Conservation (phyloP, 345 rosid species). For the Combretum micranthum region DNA sequence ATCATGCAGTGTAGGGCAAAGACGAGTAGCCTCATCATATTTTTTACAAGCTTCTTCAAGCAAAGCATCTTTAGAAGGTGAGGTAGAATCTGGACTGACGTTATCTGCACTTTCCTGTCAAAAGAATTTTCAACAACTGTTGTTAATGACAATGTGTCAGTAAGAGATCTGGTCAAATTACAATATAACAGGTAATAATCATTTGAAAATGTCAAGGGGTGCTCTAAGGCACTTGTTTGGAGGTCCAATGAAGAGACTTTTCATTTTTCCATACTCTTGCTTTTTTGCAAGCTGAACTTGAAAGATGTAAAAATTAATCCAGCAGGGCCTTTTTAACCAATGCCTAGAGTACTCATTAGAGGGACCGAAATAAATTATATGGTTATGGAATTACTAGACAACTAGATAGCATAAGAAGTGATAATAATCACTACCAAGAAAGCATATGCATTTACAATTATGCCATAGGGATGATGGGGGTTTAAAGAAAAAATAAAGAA, state of each 20-base stretch:
- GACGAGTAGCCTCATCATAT: conserved; percentile 86
- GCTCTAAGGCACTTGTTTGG: too few species aligned
- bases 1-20: conserved; percentile 94
- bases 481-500: too few species aligned
- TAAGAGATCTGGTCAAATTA: neutral
- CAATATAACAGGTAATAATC: too few species aligned
- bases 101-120: conserved; percentile 96
- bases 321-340: neutral
- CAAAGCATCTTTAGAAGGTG: conserved; percentile 93
- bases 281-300: neutral
- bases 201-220: too few species aligned
- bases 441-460: too few species aligned
- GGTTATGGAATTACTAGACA: too few species aligned
- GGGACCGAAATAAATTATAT: too few species aligned
- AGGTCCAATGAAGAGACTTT: neutral
- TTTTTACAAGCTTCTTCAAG: conserved; percentile 98
- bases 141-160: too few species aligned
- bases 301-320: neutral
- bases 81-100: conserved; percentile 78
- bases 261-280: neutral
- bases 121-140: conserved; percentile 6
- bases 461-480: too few species aligned
- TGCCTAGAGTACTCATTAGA: neutral
- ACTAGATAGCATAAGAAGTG: too few species aligned
- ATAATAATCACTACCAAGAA: too few species aligned